Percentiles rank a stretch among this genome's conserved stretches.
Conservation (phyloP, 768 basidiomycete species). For the Strobilomyces echinocephalus region DNA sequence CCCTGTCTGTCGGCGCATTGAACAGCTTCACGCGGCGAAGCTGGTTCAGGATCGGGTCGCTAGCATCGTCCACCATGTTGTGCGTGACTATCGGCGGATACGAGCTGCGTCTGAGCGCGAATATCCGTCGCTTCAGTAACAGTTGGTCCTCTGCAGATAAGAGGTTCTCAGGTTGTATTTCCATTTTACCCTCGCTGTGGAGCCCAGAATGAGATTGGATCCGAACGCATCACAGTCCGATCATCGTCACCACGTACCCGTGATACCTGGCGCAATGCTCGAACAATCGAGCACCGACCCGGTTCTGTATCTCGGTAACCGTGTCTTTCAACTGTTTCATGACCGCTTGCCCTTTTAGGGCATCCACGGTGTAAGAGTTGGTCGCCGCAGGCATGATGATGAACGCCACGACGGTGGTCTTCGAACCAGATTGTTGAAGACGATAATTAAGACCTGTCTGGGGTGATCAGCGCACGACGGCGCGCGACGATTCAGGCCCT, state of each 20-base stretch:
- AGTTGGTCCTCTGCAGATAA: conserved; percentile 92
- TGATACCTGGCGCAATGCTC: conserved; percentile 92
- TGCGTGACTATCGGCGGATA: conserved; percentile 97
- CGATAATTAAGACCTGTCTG: conserved; percentile 51
- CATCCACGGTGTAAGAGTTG: conserved; percentile 95
- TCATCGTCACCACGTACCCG: conserved; percentile 50
- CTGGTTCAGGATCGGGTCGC: conserved; percentile 92
- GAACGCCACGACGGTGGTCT: conserved; percentile 90
- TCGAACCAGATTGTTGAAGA: conserved; percentile 58
- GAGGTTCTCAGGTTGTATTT: conserved; percentile 70
- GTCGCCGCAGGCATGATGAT: conserved; percentile 98
- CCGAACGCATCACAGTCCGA: not conserved
- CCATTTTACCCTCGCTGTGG: conserved; percentile 63
- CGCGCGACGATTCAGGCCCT: conserved; percentile 16
- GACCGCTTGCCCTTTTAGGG: conserved; percentile 95
- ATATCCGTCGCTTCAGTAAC: conserved; percentile 90
- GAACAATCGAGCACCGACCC: conserved; percentile 87
- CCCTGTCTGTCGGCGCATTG: conserved; percentile 82
- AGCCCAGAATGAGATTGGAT: not conserved
- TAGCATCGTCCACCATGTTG: conserved; percentile 94
- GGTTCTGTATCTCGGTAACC: conserved; percentile 90
- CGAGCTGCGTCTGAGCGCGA: conserved; percentile 90
- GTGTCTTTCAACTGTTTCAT: conserved; percentile 96
- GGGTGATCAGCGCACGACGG: not conserved
- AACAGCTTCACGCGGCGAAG: conserved; percentile 92